Conservation (phyloP, 768 basidiomycete genomes). For the Wakefieldia striispora region DNA sequence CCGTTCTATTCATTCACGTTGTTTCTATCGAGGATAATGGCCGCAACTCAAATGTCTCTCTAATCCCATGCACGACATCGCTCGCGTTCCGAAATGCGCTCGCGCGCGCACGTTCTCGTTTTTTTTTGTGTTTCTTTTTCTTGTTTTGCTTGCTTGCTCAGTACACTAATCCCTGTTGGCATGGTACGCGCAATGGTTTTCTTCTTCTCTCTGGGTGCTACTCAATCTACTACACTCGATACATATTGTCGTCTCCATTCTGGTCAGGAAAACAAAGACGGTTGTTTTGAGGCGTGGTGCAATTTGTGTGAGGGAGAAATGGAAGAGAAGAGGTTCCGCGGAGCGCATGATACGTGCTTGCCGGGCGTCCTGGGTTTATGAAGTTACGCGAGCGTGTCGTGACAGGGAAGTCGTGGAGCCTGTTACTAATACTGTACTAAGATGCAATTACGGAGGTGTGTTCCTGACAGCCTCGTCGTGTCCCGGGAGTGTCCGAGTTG, state of each 20-base stretch:
- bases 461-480: too few species aligned
- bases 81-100: too few species aligned
- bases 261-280: conserved; percentile 9
- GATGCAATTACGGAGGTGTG: too few species aligned
- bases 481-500: too few species aligned
- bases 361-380: too few species aligned
- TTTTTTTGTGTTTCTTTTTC: neutral
- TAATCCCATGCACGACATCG: neutral
- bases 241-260: conserved; percentile 18
- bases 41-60: neutral
- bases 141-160: conserved; percentile 4
- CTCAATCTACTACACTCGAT: conserved; percentile 24
- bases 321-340: neutral
- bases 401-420: too few species aligned
- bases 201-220: conserved; percentile 1
- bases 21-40: neutral
- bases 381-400: too few species aligned
- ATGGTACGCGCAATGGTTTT: conserved; percentile 19
- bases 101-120: too few species aligned
- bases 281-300: conserved; percentile 3
- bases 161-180: conserved; percentile 21
- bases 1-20: conserved; percentile 1
- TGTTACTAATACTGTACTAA: too few species aligned
- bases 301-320: neutral
- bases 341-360: too few species aligned